Conservation (phyloP, 208 protist species). For the Leishmania lainsoni region DNA sequence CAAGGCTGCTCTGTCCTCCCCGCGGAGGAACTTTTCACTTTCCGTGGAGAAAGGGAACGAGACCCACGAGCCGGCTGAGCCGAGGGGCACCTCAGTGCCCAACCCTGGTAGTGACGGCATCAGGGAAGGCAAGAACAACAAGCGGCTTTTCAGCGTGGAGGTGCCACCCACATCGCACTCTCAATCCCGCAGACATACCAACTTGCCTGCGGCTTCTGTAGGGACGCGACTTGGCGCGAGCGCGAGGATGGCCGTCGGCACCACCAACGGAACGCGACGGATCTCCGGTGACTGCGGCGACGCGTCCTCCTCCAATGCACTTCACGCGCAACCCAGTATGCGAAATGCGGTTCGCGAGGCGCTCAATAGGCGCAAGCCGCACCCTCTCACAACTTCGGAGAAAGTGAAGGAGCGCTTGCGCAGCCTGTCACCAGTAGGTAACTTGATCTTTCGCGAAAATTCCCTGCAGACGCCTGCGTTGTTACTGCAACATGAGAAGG, state of each 20-base stretch:
- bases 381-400: conserved; percentile 19
- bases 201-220: neutral
- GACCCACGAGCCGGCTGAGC: conserved; percentile 6
- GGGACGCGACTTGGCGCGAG: neutral
- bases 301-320: neutral
- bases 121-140: neutral
- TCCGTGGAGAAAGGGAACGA: neutral
- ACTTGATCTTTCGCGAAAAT: conserved; percentile 40
- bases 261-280: neutral
- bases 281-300: neutral
- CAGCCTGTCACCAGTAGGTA: conserved; percentile 39
- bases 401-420: conserved; percentile 37
- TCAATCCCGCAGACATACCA: neutral
- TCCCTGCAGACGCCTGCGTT: neutral
- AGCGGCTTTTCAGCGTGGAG: neutral
- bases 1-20: neutral
- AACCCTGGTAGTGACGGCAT: neutral
- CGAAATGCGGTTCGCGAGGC: conserved; percentile 17
- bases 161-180: neutral
- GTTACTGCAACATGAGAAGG: neutral
- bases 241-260: neutral
- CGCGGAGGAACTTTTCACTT: neutral
- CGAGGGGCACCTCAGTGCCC: no score
- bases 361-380: conserved; percentile 20
- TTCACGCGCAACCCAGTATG: neutral